These are phyloP conservation scores for Yarrowia sp. DNA, from an alignment of 805 yeast genomes.

Conservation along the genomic window DNA sequence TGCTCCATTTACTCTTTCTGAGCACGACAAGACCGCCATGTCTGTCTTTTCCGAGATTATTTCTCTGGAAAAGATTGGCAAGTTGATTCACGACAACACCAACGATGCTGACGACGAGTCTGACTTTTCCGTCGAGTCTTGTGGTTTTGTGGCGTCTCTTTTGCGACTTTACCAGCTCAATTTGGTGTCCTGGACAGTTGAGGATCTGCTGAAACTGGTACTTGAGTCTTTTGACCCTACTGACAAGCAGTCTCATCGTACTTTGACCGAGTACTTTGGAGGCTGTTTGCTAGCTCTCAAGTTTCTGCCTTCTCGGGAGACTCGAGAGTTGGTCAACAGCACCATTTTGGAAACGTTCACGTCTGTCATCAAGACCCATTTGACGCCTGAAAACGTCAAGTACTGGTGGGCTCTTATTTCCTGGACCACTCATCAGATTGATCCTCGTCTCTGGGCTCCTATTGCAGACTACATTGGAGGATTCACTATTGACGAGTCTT, in stretches of 20 bases:
- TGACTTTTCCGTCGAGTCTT: conserved; percentile 3
- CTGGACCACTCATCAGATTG: conserved; percentile 64
- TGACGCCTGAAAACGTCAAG: conserved; percentile 68
- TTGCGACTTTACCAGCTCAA: conserved; percentile 49
- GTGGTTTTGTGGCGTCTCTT: conserved; percentile 46
- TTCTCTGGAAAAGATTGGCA: not conserved
- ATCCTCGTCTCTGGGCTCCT: conserved; percentile 56
- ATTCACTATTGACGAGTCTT: conserved; percentile 46
- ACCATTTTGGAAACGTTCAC: conserved; percentile 42
- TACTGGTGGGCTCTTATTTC: conserved; percentile 76
- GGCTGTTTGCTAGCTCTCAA: conserved; percentile 51
- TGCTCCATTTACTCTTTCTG: not conserved
- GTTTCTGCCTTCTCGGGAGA: conserved; percentile 26
- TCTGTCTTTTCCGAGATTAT: not conserved
- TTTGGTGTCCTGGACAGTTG: conserved; percentile 44
- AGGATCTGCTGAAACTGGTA: conserved; percentile 53
- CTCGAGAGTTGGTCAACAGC: conserved; percentile 17
- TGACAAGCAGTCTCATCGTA: conserved; percentile 74
- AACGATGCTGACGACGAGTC: conserved; percentile 6
- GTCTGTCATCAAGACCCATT: conserved; percentile 50
- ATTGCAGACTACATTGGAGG: conserved; percentile 46
- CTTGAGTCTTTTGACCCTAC: conserved; percentile 52
- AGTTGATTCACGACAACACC: not conserved
- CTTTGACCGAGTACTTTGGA: conserved; percentile 63
- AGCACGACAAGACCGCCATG: not conserved